A percentile compares a stretch with the other conserved stretches of the same genome.
These are phyloP conservation scores for Coemansia sp. DNA, from an alignment of 192 early-diverging fungal genomes.

Conservation along the genomic window DNA sequence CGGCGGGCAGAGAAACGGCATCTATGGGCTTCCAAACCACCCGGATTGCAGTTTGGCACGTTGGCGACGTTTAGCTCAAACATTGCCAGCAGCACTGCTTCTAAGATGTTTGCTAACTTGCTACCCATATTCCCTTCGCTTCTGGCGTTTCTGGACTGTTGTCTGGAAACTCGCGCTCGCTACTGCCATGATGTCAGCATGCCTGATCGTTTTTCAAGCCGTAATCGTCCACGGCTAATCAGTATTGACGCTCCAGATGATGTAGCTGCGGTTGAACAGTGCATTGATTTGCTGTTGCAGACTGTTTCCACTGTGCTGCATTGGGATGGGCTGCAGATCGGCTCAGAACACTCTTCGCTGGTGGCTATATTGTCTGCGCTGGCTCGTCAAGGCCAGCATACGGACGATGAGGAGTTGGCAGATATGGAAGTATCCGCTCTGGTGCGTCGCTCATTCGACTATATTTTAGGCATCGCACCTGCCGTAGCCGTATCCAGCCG, in stretches of 20 bases:
- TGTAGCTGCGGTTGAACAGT: constrained; percentile 14
- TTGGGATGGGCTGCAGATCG: constrained; percentile 46
- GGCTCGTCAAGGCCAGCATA: constrained; percentile 27
- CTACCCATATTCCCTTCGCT: constrained; percentile 44
- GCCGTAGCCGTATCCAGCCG: constrained; percentile 17
- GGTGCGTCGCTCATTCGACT: constrained; percentile 46
- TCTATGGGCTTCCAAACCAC: constrained; percentile 10
- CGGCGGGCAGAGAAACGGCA: constrained; percentile 23
- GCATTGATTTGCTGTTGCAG: constrained; percentile 35
- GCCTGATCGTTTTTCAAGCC: background rate
- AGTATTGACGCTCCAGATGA: constrained; percentile 16
- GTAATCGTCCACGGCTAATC: background rate
- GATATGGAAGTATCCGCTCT: constrained; percentile 9
- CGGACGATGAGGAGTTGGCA: constrained; percentile 20
- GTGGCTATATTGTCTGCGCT: constrained; percentile 23
- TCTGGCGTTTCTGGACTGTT: constrained; percentile 27
- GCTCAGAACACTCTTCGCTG: constrained; percentile 3
- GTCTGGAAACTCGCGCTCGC: constrained; percentile 19
- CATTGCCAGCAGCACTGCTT: constrained; percentile 25
- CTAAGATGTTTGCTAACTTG: constrained; percentile 19
- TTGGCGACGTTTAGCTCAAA: constrained; percentile 47
- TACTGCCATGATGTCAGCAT: constrained; percentile 22
- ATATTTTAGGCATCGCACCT: constrained; percentile 13
- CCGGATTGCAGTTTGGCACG: background rate
- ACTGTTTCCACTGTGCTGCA: constrained; percentile 21